These are phyloP conservation scores for Fonsecaea nubica DNA, from an alignment of 2,329 filamentous ascomycete genomes.

Conservation along the genomic window DNA sequence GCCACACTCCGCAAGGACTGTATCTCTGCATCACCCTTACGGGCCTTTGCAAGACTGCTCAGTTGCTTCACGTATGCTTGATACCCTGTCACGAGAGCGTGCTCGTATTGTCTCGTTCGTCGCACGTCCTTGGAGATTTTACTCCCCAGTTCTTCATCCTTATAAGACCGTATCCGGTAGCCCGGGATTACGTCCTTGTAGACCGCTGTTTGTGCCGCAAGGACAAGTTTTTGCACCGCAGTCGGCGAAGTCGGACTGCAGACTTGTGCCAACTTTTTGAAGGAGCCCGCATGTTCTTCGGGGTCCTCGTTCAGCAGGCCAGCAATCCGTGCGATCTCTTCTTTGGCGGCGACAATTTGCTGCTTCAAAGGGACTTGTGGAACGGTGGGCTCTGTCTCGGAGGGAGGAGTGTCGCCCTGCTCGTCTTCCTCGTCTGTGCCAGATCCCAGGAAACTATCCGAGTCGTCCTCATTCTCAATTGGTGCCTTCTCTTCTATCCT, in stretches of 20 bases:
- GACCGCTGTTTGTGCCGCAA: conserved; percentile 85
- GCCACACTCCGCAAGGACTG: conserved; percentile 71
- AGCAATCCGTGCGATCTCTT: conserved; percentile 86
- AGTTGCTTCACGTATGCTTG: conserved; percentile 82
- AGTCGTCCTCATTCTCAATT: conserved; percentile 57
- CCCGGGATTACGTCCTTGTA: conserved; percentile 97
- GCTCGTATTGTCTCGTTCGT: conserved; percentile 81
- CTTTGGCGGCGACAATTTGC: conserved; percentile 85
- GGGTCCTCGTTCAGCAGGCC: conserved; percentile 85
- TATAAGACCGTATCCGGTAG: conserved; percentile 85
- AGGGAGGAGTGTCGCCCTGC: conserved; percentile 48
- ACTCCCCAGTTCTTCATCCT: conserved; percentile 74
- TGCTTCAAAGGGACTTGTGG: conserved; percentile 75
- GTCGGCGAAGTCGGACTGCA: conserved; percentile 66
- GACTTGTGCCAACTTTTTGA: conserved; percentile 77
- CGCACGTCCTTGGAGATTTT: conserved; percentile 93
- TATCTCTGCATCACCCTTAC: conserved; percentile 47
- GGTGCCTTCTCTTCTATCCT: conserved; percentile 54
- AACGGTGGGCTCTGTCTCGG: conserved; percentile 55
- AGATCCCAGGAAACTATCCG: conserved; percentile 68
- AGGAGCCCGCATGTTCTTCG: conserved; percentile 81
- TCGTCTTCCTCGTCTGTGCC: conserved; percentile 64
- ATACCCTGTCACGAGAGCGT: conserved; percentile 83
- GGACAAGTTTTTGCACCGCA: conserved; percentile 81
- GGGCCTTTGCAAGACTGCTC: conserved; percentile 67